Base-by-base conservation (phyloP, 345 rosid genomes). In the Eucalyptus brandiana region DNA sequence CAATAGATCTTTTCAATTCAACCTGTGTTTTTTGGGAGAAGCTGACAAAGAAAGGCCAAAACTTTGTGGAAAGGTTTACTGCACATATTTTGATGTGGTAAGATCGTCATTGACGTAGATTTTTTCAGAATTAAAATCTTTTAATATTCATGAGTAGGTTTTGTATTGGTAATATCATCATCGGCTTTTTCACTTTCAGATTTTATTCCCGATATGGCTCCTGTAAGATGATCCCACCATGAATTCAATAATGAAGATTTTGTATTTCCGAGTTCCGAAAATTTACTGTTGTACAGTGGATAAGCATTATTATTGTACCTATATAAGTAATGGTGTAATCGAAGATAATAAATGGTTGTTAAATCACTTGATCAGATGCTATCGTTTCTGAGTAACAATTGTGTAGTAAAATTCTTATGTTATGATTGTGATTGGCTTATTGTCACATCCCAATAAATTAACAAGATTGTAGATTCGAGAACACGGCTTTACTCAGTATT, bases 1-100 rank as follows among this genome's bases (percentile, higher is more conserved):
- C 91, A 93, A 88, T 96, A 95, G 95, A 93, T 94, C 93, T 93
- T 93, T 92, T 92, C 94, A 92, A 92, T 91, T 92, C 95, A 9
- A 92, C 95, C 91, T 91, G 91, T 92, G 85, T 93, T 94, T 94
- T 92, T 91, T 92, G 88, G 94, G 95, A 87, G 92, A 95, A 92
- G 96, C 93, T 88, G 96, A 88, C 95, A 88, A 89, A 92, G 89
- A 93, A 90, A 90, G 94, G 94, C 93, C 92, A 92, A 95, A 93
- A 93, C 94, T 92, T 91, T 89, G 94, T 91, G 87, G 93, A 91
- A 93, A 92, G 95, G 93, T 93, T 94, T 92, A 90, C 94, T 54
- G 86, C 91, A 94, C 94, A 89, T 90, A 87, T 89, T 90, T 95
- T 88, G 93, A 90, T 92, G 92, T 93, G 96, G 96, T 94, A 94